These are phyloP conservation scores for Gentiana macrophylla DNA, from an alignment of 257 asterid species.

Conservation along the genomic window DNA sequence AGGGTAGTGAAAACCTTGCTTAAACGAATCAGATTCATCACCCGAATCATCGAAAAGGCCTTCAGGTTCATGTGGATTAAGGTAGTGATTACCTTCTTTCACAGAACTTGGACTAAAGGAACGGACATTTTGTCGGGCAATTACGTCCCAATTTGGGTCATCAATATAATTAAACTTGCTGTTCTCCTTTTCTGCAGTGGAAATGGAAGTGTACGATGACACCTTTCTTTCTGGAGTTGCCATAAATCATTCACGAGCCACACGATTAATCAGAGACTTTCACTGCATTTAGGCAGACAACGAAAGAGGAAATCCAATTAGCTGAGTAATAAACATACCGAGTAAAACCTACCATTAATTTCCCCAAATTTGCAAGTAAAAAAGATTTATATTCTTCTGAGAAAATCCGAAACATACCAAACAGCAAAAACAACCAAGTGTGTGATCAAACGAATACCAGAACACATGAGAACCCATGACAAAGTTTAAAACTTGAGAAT, in stretches of 20 bases:
- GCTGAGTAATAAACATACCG: too few relatives aligned
- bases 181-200: slow-evolving; percentile 20
- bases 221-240: slow-evolving; percentile 22
- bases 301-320: too few relatives aligned
- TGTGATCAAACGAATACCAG: background rate
- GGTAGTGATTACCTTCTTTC: slow-evolving; percentile 36
- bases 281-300: too few relatives aligned
- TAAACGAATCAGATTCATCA: slow-evolving; percentile 3
- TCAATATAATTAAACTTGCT: slow-evolving; percentile 23
- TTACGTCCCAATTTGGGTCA: slow-evolving; percentile 25
- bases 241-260: slow-evolving; percentile 16
- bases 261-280: background rate
- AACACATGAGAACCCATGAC: too few relatives aligned
- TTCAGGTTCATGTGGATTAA: slow-evolving; percentile 35
- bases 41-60: slow-evolving; percentile 49
- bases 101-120: slow-evolving; percentile 9
- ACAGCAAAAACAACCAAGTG: background rate
- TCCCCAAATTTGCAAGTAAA: too few relatives aligned
- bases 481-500: too few relatives aligned
- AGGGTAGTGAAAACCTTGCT: slow-evolving; percentile 38
- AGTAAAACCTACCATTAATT: too few relatives aligned
- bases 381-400: too few relatives aligned
- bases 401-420: too few relatives aligned
- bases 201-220: slow-evolving; percentile 24
- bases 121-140: slow-evolving; percentile 10